A percentile compares a stretch with the other conserved stretches of the same genome.
phyloP scores from a whole-genome alignment of 495 filamentous ascomycete genomes.

The Aspergillus olivimuriae region DNA sequence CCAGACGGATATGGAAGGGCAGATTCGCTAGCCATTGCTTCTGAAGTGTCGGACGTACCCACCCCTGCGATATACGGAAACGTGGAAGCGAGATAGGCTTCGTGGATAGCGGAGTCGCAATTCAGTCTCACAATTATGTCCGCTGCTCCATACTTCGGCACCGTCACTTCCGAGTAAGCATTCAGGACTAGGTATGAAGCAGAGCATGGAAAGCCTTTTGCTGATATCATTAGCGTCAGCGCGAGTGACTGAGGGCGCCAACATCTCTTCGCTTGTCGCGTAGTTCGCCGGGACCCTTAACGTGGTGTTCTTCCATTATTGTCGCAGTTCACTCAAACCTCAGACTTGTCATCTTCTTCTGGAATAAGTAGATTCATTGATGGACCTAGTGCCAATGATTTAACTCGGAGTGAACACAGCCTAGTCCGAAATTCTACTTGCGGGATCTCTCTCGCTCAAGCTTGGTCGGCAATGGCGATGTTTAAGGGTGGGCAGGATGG shows the following conservation, averaged over 20 bases:
- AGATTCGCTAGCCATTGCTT: no score
- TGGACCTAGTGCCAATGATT: conserved; percentile 3
- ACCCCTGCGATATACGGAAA: no score
- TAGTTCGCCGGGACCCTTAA: conserved; percentile 7
- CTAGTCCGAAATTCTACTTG: conserved; percentile 5
- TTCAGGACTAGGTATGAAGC: conserved; percentile 6
- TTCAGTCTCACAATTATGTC: neutral
- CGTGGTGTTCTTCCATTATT: conserved; percentile 8
- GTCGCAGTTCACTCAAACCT: conserved; percentile 2
- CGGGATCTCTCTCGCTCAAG: conserved; percentile 10
- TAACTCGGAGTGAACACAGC: conserved; percentile 11
- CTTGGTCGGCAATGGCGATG: conserved; percentile 16
- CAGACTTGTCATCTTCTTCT: conserved; percentile 6
- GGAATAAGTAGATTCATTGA: conserved; percentile 8
- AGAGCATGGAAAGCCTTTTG: conserved; percentile 4
- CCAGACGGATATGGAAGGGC: no score
- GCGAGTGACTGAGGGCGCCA: conserved; percentile 10
- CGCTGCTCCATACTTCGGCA: conserved; percentile 8
- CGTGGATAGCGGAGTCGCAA: neutral
- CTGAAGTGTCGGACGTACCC: no score
- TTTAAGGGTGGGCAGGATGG: conserved; percentile 7
- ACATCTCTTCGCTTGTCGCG: conserved; percentile 13
- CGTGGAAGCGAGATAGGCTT: neutral
- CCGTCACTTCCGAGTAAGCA: conserved; percentile 4
- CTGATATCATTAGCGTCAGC: neutral